Percentiles rank a stretch among this genome's conserved stretches.
Conservation (phyloP, 2,329 filamentous ascomycete genomes). For the Pseudogymnoascus sp. region DNA sequence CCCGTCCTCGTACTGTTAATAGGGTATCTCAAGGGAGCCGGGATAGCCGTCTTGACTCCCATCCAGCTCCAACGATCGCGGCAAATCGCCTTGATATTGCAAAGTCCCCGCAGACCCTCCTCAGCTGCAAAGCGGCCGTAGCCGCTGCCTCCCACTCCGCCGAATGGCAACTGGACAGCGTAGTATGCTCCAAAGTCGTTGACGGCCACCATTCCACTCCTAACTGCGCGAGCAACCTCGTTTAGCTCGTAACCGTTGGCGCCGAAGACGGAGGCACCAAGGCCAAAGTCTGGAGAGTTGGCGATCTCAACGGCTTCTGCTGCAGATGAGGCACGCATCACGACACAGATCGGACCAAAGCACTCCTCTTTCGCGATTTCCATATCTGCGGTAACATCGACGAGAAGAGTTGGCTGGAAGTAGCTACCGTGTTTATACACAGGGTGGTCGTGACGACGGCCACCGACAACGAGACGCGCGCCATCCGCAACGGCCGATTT, state of each 20-base stretch:
- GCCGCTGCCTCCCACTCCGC: constrained; percentile 69
- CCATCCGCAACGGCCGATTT: constrained; percentile 69
- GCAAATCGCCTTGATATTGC: constrained; percentile 83
- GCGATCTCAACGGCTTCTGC: constrained; percentile 65
- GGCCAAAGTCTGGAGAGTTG: constrained; percentile 77
- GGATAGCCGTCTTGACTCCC: constrained; percentile 69
- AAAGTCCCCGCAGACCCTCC: constrained; percentile 77
- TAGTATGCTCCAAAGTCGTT: constrained; percentile 96
- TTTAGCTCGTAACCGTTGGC: constrained; percentile 54
- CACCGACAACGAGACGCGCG: constrained; percentile 75
- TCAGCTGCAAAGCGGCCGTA: constrained; percentile 90
- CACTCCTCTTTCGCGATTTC: constrained; percentile 82
- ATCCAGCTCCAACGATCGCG: constrained; percentile 60
- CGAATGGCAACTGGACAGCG: constrained; percentile 89
- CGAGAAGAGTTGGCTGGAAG: constrained; percentile 83
- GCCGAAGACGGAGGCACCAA: constrained; percentile 86
- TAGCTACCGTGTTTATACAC: constrained; percentile 75
- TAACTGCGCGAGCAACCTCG: constrained; percentile 59
- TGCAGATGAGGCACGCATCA: constrained; percentile 66
- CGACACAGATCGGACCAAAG: constrained; percentile 82
- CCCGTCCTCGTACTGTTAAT: constrained; percentile 56
- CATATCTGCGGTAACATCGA: constrained; percentile 83
- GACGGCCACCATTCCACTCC: constrained; percentile 84
- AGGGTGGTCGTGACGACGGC: constrained; percentile 64
- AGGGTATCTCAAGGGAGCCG: constrained; percentile 73